A percentile compares a stretch with the other conserved stretches of the same genome.
These are phyloP conservation scores for Pilasporangium apinafurcum DNA, from an alignment of 352 stramenopile genomes.

Conservation along the genomic window DNA sequence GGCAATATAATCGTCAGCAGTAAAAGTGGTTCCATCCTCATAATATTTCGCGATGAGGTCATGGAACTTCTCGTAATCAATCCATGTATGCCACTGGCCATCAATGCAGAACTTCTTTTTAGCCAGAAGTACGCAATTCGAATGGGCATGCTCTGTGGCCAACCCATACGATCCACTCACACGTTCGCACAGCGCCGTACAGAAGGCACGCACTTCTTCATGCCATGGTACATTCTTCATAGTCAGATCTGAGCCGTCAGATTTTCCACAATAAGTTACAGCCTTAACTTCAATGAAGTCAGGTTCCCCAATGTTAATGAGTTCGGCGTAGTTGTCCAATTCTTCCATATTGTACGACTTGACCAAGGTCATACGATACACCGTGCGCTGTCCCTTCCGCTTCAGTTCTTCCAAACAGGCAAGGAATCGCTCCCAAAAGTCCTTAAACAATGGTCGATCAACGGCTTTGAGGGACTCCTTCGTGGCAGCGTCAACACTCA, in stretches of 20 bases:
- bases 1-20: conserved; percentile 92
- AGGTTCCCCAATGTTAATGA: conserved; percentile 88
- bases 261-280: conserved; percentile 98
- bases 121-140: conserved; percentile 93
- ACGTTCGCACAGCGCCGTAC: conserved; percentile 68
- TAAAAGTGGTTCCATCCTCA: conserved; percentile 83
- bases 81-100: conserved; percentile 97
- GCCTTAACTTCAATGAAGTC: conserved; percentile 97
- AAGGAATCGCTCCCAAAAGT: conserved; percentile 96
- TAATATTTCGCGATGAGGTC: conserved; percentile 82
- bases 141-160: conserved; percentile 95
- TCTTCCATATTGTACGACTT: conserved; percentile 98
- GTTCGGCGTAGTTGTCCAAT: conserved; percentile 91
- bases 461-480: conserved; percentile 95
- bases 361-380: conserved; percentile 96
- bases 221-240: conserved; percentile 99
- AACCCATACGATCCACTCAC: conserved; percentile 89
- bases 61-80: conserved; percentile 98
- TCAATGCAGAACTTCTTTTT: conserved; percentile 87
- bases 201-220: conserved; percentile 94
- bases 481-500: conserved; percentile 96
- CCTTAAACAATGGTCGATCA: conserved; percentile 95
- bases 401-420: conserved; percentile 89
- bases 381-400: conserved; percentile 94
- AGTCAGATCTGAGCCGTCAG: conserved; percentile 95